Conservation (phyloP, 805 yeast genomes). For the Candida peoriensis region DNA sequence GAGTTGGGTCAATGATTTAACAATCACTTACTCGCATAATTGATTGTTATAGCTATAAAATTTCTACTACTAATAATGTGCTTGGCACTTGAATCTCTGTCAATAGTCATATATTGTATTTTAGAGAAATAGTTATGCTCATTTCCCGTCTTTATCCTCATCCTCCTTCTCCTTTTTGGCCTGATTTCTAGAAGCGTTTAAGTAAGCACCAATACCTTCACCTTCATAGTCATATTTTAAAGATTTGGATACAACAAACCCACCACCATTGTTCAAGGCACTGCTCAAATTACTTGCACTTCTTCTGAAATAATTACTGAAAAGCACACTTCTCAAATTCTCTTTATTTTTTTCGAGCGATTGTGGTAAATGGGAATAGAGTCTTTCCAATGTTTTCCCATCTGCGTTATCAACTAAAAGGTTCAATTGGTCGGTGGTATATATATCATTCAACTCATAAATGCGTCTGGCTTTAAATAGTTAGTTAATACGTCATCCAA, state of each 20-base stretch:
- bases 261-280: constrained; percentile 42
- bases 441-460: constrained; percentile 16
- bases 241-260: constrained; percentile 42
- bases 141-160: constrained; percentile 1
- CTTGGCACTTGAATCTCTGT: no score
- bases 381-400: constrained; percentile 29
- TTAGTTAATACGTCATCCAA: constrained; percentile 1
- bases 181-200: constrained; percentile 35
- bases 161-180: constrained; percentile 12
- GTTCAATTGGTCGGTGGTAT: constrained; percentile 11
- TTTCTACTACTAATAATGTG: no score
- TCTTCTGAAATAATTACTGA: constrained; percentile 44
- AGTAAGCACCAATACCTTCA: constrained; percentile 49
- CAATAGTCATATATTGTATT: no score
- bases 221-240: constrained; percentile 46
- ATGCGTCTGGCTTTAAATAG: constrained; percentile 15
- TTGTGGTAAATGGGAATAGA: constrained; percentile 39
- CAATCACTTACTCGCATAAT: no score
- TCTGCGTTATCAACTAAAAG: constrained; percentile 17
- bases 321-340: constrained; percentile 38
- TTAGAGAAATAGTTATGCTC: no score
- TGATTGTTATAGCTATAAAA: no score
- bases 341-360: constrained; percentile 32
- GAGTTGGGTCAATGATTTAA: no score
- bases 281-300: constrained; percentile 36